Conservation (phyloP, 2,329 filamentous ascomycete species). For the Metarhizium humberi region DNA sequence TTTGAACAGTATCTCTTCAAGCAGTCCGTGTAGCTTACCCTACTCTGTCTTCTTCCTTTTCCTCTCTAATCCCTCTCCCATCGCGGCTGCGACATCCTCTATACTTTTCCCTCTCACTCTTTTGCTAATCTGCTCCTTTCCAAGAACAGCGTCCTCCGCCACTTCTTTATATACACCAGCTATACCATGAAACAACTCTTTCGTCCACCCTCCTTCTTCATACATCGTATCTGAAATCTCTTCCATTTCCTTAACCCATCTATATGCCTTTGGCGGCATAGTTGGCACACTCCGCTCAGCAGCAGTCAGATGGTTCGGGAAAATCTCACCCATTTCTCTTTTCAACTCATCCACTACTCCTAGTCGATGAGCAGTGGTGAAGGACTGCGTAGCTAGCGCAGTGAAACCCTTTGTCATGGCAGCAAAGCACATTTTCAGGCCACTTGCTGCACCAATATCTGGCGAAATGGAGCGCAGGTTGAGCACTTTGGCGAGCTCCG, state of each 20-base stretch:
- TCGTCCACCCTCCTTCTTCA: conserved; percentile 53
- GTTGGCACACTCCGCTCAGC: conserved; percentile 42
- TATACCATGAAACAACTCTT: conserved; percentile 46
- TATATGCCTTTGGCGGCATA: conserved; percentile 67
- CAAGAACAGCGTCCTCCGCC: conserved; percentile 51
- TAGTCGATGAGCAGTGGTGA: conserved; percentile 56
- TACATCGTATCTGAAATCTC: conserved; percentile 61
- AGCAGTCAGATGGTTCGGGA: conserved; percentile 34
- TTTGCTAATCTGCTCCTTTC: conserved; percentile 46
- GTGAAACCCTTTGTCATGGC: conserved; percentile 54
- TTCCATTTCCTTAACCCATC: conserved; percentile 71
- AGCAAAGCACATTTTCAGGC: conserved; percentile 59
- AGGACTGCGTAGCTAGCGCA: conserved; percentile 60
- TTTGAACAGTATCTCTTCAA: neutral
- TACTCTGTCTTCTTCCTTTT: conserved; percentile 29
- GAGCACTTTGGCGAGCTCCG: conserved; percentile 31
- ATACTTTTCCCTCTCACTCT: conserved; percentile 45
- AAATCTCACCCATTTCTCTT: conserved; percentile 40
- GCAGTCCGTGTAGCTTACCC: neutral
- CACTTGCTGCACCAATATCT: conserved; percentile 45
- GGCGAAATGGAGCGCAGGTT: conserved; percentile 38
- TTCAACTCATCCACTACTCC: conserved; percentile 53
- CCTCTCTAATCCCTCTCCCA: conserved; percentile 36
- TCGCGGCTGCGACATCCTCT: conserved; percentile 44
- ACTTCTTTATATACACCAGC: conserved; percentile 53